Conservation (phyloP, 805 yeast genomes). For the Metschnikowia noctiluminum region DNA sequence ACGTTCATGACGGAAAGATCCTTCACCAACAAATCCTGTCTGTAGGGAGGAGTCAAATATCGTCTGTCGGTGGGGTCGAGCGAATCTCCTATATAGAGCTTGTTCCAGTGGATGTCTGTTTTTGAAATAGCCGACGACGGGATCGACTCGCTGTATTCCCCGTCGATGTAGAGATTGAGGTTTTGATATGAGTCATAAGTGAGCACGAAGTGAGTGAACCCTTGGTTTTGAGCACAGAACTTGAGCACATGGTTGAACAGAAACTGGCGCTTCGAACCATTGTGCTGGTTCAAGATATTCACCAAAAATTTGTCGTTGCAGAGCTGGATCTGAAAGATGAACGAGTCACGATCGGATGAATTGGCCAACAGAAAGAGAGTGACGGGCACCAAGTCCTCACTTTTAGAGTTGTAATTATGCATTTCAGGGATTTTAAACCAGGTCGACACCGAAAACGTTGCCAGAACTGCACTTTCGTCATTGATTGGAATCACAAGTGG, state of each 20-base stretch:
- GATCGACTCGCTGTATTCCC: constrained; percentile 44
- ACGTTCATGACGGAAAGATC: constrained; percentile 40
- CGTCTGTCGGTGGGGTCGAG: background rate
- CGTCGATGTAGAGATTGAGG: constrained; percentile 47
- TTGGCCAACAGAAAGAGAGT: constrained; percentile 28
- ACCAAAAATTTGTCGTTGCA: constrained; percentile 27
- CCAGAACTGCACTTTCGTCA: constrained; percentile 16
- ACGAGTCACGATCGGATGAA: constrained; percentile 21
- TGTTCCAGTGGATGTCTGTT: constrained; percentile 31
- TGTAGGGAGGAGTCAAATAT: constrained; percentile 4
- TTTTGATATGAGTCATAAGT: constrained; percentile 37
- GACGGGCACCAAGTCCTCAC: constrained; percentile 5
- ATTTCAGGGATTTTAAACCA: constrained; percentile 36
- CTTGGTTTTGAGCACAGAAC: constrained; percentile 10
- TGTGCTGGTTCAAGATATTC: constrained; percentile 24
- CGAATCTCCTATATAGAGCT: constrained; percentile 32
- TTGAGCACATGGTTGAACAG: constrained; percentile 32
- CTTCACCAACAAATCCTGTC: constrained; percentile 30
- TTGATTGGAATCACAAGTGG: constrained; percentile 15
- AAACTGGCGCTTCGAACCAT: constrained; percentile 27
- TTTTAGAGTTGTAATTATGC: constrained; percentile 13
- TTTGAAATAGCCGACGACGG: constrained; percentile 35
- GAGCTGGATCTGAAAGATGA: constrained; percentile 27
- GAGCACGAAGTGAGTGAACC: constrained; percentile 31
- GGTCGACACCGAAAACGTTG: constrained; percentile 33